These are phyloP conservation scores for Russula vinacea DNA, from an alignment of 768 basidiomycete species.

Conservation along the genomic window DNA sequence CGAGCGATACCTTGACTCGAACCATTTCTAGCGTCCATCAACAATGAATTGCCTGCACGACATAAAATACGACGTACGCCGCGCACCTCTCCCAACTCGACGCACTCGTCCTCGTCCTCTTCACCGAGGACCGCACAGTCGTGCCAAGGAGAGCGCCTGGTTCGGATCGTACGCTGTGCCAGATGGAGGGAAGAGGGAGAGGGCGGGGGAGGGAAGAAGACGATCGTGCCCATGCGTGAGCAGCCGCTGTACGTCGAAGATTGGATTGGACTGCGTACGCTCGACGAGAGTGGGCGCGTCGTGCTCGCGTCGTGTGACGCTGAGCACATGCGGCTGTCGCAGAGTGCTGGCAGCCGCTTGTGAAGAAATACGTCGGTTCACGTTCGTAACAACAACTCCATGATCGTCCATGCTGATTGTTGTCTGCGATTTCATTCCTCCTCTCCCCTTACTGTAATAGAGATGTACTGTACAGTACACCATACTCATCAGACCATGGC, in stretches of 20 bases:
- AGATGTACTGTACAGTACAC: too few species aligned
- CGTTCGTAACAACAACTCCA: neutral
- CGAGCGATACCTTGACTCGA: conserved; percentile 53
- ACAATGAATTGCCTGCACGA: conserved; percentile 61
- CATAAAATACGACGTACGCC: conserved; percentile 58
- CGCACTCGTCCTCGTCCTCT: conserved; percentile 70
- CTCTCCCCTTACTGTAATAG: neutral
- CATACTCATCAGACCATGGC: too few species aligned
- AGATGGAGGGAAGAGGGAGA: conserved; percentile 32
- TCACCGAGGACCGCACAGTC: conserved; percentile 70
- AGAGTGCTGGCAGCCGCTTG: conserved; percentile 38
- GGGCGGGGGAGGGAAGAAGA: conserved; percentile 25
- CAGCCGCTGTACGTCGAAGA: conserved; percentile 75
- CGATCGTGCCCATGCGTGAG: conserved; percentile 63
- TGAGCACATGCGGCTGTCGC: conserved; percentile 67
- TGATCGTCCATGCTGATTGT: too few species aligned
- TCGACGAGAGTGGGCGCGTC: conserved; percentile 66
- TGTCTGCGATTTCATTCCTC: neutral
- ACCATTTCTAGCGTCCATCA: conserved; percentile 71
- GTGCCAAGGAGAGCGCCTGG: conserved; percentile 82
- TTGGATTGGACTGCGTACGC: conserved; percentile 71
- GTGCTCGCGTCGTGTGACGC: conserved; percentile 62
- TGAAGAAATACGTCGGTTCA: conserved; percentile 34
- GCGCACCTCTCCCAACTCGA: conserved; percentile 58
- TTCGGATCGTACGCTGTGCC: conserved; percentile 64